Conservation (phyloP, 495 filamentous ascomycete genomes). For the Aspergillus olivimuriae region DNA sequence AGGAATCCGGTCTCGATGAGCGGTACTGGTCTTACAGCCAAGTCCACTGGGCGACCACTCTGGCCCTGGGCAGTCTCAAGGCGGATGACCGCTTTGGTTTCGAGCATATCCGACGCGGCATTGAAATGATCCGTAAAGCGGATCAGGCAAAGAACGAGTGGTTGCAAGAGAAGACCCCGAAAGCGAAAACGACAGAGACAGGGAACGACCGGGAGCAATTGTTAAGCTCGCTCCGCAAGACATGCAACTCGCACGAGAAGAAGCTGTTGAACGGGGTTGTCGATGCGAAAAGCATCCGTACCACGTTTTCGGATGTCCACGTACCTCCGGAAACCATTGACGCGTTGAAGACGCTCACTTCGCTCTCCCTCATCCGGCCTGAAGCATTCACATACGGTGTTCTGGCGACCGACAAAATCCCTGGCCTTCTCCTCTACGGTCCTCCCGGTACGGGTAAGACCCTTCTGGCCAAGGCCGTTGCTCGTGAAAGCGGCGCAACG, state of each 20-base stretch:
- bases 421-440: constrained; percentile 85
- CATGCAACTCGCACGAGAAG: constrained; percentile 70
- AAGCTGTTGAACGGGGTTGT: constrained; percentile 75
- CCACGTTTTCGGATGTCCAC: constrained; percentile 79
- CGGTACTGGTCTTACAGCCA: constrained; percentile 53
- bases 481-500: constrained; percentile 86
- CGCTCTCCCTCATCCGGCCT: constrained; percentile 77
- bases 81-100: constrained; percentile 30
- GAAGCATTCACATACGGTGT: constrained; percentile 97
- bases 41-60: constrained; percentile 56
- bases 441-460: constrained; percentile 97
- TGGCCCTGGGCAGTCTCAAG: constrained; percentile 51
- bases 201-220: constrained; percentile 31
- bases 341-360: constrained; percentile 81
- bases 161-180: constrained; percentile 30
- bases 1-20: constrained; percentile 42
- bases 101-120: constrained; percentile 32
- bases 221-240: constrained; percentile 40
- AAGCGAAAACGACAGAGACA: constrained; percentile 16
- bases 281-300: constrained; percentile 72
- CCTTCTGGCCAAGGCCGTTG: constrained; percentile 88
- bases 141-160: constrained; percentile 32
- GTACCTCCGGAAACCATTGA: constrained; percentile 79
- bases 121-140: constrained; percentile 32
- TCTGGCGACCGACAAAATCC: constrained; percentile 82